A percentile compares a stretch with the other conserved stretches of the same genome.
Conservation (phyloP, 441 rosid genomes). For the Erodium chrysanthum region DNA sequence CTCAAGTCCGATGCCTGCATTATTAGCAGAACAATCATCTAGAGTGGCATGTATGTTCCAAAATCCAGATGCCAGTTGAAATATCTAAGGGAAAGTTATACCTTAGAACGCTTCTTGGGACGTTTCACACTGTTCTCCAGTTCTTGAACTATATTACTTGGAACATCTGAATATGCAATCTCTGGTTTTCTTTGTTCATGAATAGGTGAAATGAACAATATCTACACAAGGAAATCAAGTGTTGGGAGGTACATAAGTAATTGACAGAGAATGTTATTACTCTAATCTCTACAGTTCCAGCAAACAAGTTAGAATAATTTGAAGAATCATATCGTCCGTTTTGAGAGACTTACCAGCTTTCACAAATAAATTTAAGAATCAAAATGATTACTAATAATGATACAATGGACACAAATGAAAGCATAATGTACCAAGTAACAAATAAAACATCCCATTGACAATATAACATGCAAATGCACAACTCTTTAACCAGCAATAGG, state of each 20-base stretch:
- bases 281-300: neutral
- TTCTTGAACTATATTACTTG: slow-evolving; percentile 19
- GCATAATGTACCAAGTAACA: neutral
- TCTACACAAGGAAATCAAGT: slow-evolving; percentile 26
- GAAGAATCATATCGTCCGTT: slow-evolving; percentile 8
- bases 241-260: slow-evolving; percentile 6
- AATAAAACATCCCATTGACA: too few relatives aligned
- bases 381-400: neutral
- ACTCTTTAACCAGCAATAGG: too few relatives aligned
- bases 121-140: slow-evolving; percentile 45
- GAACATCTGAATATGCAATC: slow-evolving; percentile 32
- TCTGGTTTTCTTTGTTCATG: slow-evolving; percentile 40
- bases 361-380: neutral
- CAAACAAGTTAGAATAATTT: slow-evolving; percentile 13
- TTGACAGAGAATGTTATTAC: slow-evolving; percentile 11
- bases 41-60: slow-evolving; percentile 4
- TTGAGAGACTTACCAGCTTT: neutral
- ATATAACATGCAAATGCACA: too few relatives aligned
- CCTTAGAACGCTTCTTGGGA: slow-evolving; percentile 62
- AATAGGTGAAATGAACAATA: slow-evolving; percentile 69
- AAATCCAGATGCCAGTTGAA: neutral
- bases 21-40: slow-evolving; percentile 17
- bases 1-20: slow-evolving; percentile 55
- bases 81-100: slow-evolving; percentile 22
- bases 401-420: neutral